Evolutionary conservation across 2,329 filamentous ascomycete species (phyloP).

Genomic region (Coniella lustricola): DNA sequence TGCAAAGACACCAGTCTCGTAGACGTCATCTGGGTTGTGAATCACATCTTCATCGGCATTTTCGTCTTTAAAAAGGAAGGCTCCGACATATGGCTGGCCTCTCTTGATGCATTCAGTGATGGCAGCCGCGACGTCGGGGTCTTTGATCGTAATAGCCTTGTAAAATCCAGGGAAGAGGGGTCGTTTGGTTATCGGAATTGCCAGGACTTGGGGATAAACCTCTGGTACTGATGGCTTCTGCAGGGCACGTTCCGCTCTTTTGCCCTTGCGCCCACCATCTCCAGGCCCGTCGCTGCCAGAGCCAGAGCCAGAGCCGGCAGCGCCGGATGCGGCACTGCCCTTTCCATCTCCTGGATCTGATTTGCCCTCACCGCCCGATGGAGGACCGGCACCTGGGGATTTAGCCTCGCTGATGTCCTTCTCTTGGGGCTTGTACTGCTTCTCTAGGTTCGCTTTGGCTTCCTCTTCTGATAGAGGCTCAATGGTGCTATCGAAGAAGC

Average conservation of each 20-base stretch:
- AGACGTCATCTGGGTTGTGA: conserved; percentile 80
- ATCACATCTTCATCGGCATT: conserved; percentile 91
- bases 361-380: conserved; percentile 31
- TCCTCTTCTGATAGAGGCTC: conserved; percentile 48
- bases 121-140: conserved; percentile 82
- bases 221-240: conserved; percentile 88
- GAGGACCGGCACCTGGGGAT: conserved; percentile 32
- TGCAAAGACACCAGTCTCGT: conserved; percentile 94
- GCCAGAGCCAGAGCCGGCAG: conserved; percentile 30
- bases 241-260: conserved; percentile 69
- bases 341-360: conserved; percentile 46
- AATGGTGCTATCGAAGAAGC: conserved; percentile 44
- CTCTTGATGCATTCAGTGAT: conserved; percentile 96
- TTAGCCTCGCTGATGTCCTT: conserved; percentile 42
- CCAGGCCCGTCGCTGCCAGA: conserved; percentile 49
- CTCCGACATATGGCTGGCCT: conserved; percentile 93
- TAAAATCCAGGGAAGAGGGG: conserved; percentile 97
- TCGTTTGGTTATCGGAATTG: conserved; percentile 88
- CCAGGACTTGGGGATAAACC: conserved; percentile 94
- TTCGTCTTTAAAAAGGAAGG: conserved; percentile 95
- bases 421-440: conserved; percentile 32
- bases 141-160: conserved; percentile 94
- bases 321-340: conserved; percentile 51
- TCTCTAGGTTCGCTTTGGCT: conserved; percentile 43
- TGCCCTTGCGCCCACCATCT: conserved; percentile 64